Conservation (phyloP, 2,329 filamentous ascomycete genomes). For the Cordyceps tenuipes region DNA sequence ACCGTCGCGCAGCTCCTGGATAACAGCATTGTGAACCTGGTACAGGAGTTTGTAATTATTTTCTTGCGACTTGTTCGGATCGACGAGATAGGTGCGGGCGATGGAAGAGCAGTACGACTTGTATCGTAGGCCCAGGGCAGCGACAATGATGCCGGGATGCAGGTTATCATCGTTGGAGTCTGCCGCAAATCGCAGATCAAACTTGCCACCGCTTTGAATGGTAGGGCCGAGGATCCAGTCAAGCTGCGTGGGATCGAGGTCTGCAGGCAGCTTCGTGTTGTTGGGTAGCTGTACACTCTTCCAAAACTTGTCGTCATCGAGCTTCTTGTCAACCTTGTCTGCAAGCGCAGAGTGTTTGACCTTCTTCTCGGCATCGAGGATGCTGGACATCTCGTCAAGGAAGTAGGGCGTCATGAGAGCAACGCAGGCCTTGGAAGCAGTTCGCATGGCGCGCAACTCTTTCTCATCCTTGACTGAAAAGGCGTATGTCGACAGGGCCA, state of each 20-base stretch:
- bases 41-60: conserved; percentile 85
- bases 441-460: conserved; percentile 88
- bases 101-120: conserved; percentile 93
- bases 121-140: conserved; percentile 85
- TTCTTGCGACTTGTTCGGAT: conserved; percentile 94
- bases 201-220: conserved; percentile 91
- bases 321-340: conserved; percentile 82
- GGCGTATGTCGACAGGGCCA: conserved; percentile 72
- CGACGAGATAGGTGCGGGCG: conserved; percentile 88
- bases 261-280: conserved; percentile 68
- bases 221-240: conserved; percentile 91
- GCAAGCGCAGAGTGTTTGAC: conserved; percentile 81
- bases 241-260: conserved; percentile 80
- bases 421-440: conserved; percentile 87
- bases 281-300: conserved; percentile 63
- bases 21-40: conserved; percentile 75
- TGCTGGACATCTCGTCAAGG: conserved; percentile 94
- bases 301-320: conserved; percentile 93
- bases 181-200: conserved; percentile 74
- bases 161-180: conserved; percentile 75
- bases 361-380: conserved; percentile 94
- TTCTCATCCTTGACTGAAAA: conserved; percentile 92
- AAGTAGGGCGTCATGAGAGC: conserved; percentile 95
- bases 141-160: conserved; percentile 88
- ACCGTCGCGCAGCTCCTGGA: conserved; percentile 86